These are phyloP conservation scores for Trichophyton schoenleinii DNA, from an alignment of 2,329 filamentous ascomycete species.

Conservation along the genomic window DNA sequence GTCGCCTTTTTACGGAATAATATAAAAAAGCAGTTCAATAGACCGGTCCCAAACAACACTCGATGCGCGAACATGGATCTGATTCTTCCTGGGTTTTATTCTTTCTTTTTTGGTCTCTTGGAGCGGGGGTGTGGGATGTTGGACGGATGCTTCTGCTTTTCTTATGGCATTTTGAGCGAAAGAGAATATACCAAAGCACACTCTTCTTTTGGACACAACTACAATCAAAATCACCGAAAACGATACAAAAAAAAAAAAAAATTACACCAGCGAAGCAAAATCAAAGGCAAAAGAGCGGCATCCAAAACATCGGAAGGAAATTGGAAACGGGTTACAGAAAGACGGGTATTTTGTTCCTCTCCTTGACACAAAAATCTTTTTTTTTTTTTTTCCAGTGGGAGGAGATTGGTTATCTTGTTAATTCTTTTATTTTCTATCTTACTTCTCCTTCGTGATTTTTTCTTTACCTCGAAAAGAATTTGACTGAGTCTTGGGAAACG, in stretches of 20 bases:
- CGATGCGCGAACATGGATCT: neutral
- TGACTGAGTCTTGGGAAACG: constrained; percentile 9
- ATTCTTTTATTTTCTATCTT: neutral
- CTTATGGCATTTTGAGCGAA: constrained; percentile 4
- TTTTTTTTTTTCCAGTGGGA: neutral
- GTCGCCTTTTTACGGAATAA: neutral
- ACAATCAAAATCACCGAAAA: too few species aligned
- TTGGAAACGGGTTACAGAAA: constrained; percentile 8
- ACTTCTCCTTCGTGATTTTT: neutral
- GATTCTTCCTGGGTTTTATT: neutral
- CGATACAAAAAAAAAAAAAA: neutral
- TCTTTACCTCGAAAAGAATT: constrained; percentile 4
- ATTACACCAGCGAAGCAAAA: constrained; percentile 5
- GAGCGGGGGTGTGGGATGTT: constrained; percentile 1
- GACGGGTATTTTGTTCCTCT: constrained; percentile 3
- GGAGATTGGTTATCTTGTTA: constrained; percentile 4
- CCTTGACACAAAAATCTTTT: neutral
- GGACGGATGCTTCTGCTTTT: neutral
- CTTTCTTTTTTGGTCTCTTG: constrained; percentile 1
- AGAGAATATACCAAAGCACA: constrained; percentile 2
- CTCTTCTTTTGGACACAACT: constrained; percentile 4
- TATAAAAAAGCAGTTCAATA: neutral
- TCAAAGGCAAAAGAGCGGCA: constrained; percentile 6
- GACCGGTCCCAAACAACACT: neutral
- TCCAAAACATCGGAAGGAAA: constrained; percentile 8